phyloP scores from a whole-genome alignment of 2,329 filamentous ascomycete genomes.

The Pseudogymnoascus sp. region DNA sequence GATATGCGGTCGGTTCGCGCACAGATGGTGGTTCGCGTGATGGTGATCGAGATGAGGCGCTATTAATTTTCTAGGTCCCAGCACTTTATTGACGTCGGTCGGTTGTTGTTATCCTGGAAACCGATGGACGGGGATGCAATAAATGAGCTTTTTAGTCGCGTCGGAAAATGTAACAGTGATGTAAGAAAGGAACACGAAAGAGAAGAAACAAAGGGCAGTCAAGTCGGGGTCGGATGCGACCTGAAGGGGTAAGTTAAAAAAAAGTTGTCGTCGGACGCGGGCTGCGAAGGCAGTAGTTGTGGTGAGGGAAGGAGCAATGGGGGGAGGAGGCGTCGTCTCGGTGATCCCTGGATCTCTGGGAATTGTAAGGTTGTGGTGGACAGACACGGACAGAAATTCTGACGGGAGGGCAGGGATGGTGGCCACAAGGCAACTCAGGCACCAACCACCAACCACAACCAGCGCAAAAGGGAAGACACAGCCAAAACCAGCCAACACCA shows the following conservation, averaged over 20 bases:
- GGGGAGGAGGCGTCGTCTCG: background rate
- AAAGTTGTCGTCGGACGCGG: background rate
- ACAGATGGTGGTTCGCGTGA: background rate
- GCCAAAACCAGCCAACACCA: background rate
- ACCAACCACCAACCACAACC: background rate
- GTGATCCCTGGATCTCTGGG: conserved; percentile 3
- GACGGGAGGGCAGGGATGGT: background rate
- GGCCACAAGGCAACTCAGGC: conserved; percentile 1
- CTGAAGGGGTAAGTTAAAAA: background rate
- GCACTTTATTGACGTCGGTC: conserved; percentile 2
- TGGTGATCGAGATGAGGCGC: conserved; percentile 1
- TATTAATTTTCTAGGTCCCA: background rate
- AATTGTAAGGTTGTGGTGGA: conserved; percentile 5
- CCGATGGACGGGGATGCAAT: too few relatives aligned
- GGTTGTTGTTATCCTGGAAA: background rate
- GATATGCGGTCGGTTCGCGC: background rate
- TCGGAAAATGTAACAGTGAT: background rate
- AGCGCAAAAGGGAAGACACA: background rate
- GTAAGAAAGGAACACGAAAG: background rate
- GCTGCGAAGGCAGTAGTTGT: background rate
- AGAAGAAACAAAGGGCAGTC: background rate
- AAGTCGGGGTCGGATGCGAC: background rate
- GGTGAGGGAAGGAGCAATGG: background rate
- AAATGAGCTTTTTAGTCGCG: background rate
- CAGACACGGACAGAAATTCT: conserved; percentile 3